phyloP scores from a whole-genome alignment of 2,329 filamentous ascomycete genomes.

The Emericellopsis cladophorae region DNA sequence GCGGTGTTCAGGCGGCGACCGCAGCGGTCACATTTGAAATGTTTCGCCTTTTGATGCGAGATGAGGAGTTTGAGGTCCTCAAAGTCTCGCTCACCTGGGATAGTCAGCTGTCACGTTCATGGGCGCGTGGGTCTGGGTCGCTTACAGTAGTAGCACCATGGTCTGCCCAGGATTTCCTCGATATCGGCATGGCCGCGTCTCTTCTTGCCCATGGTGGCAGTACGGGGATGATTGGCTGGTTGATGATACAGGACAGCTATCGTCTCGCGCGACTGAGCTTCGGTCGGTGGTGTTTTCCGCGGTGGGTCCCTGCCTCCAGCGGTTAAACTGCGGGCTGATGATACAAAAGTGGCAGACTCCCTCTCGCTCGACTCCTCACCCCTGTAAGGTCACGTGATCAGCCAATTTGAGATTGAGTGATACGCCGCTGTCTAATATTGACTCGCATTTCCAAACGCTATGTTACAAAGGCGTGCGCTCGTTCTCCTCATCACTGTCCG shows the following conservation, averaged over 20 bases:
- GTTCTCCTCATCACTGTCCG: too few relatives aligned
- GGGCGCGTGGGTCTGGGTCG: not conserved
- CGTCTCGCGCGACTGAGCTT: not conserved
- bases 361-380: too few relatives aligned
- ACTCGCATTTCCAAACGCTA: too few relatives aligned
- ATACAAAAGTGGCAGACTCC: too few relatives aligned
- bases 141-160: constrained; percentile 96
- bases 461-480: too few relatives aligned
- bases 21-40: constrained; percentile 95
- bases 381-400: too few relatives aligned
- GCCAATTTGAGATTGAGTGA: too few relatives aligned
- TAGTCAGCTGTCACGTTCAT: constrained; percentile 9
- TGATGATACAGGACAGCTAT: not conserved
- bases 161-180: constrained; percentile 74
- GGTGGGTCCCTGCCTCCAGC: not conserved
- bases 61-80: constrained; percentile 95
- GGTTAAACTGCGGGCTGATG: not conserved
- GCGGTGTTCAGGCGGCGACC: constrained; percentile 82
- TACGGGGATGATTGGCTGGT: not conserved
- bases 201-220: constrained; percentile 64
- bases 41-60: constrained; percentile 97
- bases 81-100: constrained; percentile 76
- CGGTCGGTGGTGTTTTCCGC: not conserved
- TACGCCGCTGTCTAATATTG: too few relatives aligned
- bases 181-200: constrained; percentile 76